A percentile compares a stretch with the other conserved stretches of the same genome.
These are phyloP conservation scores for Alternaria metachromatica DNA, from an alignment of 2,329 filamentous ascomycete genomes.

Conservation along the genomic window DNA sequence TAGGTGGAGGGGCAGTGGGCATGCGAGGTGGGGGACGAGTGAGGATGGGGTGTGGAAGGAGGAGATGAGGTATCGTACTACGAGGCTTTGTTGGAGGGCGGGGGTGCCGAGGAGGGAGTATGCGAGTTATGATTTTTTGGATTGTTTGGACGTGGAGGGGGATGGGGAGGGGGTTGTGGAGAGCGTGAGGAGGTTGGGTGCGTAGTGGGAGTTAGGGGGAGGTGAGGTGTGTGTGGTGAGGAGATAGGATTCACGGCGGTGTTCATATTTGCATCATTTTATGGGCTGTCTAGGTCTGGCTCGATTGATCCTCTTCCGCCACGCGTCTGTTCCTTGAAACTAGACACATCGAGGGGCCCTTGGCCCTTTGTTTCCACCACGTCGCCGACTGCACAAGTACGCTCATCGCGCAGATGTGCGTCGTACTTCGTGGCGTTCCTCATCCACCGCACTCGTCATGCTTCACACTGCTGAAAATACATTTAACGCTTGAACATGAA, in stretches of 20 bases:
- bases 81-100: constrained; percentile 30
- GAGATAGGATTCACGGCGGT: background rate
- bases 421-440: background rate
- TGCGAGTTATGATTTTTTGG: constrained; percentile 31
- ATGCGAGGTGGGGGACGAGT: constrained; percentile 13
- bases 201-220: background rate
- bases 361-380: rapidly evolving
- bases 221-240: background rate
- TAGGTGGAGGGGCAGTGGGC: constrained; percentile 22
- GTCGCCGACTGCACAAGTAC: background rate
- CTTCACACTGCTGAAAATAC: background rate
- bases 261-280: background rate
- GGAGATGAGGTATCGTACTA: constrained; percentile 17
- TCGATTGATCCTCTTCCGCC: background rate
- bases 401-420: background rate
- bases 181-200: background rate
- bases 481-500: background rate
- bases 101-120: constrained; percentile 27
- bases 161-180: background rate
- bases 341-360: background rate
- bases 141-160: constrained; percentile 21
- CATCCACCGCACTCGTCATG: background rate
- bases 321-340: background rate
- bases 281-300: background rate
- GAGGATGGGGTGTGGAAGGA: constrained; percentile 9